Percentiles rank a stretch among this genome's conserved stretches.
Evolutionary conservation across 2,329 filamentous ascomycete species (phyloP).

Genomic region (Alternaria brassicicola): DNA sequence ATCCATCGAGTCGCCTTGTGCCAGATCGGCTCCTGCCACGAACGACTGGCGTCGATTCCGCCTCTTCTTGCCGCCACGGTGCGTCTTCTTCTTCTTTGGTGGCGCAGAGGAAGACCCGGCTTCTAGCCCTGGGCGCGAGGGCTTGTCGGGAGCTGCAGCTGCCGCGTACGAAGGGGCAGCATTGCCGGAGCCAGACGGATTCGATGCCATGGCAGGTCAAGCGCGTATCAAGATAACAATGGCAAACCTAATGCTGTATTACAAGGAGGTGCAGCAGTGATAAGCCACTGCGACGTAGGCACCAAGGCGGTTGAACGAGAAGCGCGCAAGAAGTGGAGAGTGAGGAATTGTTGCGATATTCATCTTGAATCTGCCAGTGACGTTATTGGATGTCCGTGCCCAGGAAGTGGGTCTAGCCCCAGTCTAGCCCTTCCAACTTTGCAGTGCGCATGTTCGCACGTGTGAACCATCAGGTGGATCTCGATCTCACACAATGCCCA

Average conservation of each 20-base stretch:
- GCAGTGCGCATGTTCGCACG: slow-evolving; percentile 13
- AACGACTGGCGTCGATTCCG: slow-evolving; percentile 81
- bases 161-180: slow-evolving; percentile 22
- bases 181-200: slow-evolving; percentile 9
- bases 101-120: slow-evolving; percentile 19
- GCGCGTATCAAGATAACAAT: slow-evolving; percentile 11
- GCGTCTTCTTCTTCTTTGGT: slow-evolving; percentile 69
- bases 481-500: background rate
- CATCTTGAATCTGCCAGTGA: slow-evolving; percentile 9
- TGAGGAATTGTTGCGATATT: slow-evolving; percentile 3
- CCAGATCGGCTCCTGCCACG: slow-evolving; percentile 60
- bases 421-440: slow-evolving; percentile 5
- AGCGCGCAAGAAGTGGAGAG: slow-evolving; percentile 1
- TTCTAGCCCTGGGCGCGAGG: slow-evolving; percentile 10
- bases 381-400: slow-evolving; percentile 12
- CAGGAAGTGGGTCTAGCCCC: background rate
- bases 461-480: slow-evolving; percentile 5
- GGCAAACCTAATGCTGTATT: background rate
- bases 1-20: slow-evolving; percentile 62
- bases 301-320: background rate
- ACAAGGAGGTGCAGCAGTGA: slow-evolving; percentile 1
- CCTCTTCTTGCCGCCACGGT: slow-evolving; percentile 79
- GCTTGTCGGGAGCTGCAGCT: slow-evolving; percentile 18
- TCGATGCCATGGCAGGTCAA: slow-evolving; percentile 23
- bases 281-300: slow-evolving; percentile 10